Percentiles rank a stretch among this genome's conserved stretches.
These are phyloP conservation scores for Penicillium dipodomyicola DNA, from an alignment of 495 filamentous ascomycete species.

Conservation along the genomic window DNA sequence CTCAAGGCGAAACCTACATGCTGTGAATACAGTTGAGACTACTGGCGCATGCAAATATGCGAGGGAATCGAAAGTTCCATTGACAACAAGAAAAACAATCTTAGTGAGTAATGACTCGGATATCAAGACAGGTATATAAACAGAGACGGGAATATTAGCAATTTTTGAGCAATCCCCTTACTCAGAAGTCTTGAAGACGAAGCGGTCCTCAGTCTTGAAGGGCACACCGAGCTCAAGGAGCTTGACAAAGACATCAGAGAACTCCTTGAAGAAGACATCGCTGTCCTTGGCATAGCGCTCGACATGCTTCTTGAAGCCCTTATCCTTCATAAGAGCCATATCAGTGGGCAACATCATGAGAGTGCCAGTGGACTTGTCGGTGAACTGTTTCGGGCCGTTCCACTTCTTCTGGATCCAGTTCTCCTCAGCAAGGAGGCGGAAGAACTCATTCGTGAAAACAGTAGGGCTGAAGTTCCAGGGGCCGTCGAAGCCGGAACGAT, in stretches of 20 bases:
- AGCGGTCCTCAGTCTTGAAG: conserved; percentile 69
- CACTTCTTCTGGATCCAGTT: conserved; percentile 94
- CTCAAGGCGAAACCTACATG: neutral
- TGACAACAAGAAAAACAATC: conserved; percentile 15
- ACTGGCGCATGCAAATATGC: neutral
- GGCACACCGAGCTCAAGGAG: conserved; percentile 95
- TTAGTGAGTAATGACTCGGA: conserved; percentile 28
- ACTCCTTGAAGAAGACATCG: conserved; percentile 90
- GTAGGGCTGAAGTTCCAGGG: conserved; percentile 98
- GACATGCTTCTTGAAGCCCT: conserved; percentile 78
- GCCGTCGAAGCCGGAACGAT: conserved; percentile 84
- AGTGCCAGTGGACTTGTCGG: conserved; percentile 78
- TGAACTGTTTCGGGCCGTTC: conserved; percentile 82
- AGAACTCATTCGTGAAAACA: conserved; percentile 92
- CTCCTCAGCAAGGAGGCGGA: conserved; percentile 79
- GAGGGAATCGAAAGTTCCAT: conserved; percentile 10
- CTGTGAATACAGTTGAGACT: neutral
- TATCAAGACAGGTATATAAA: conserved; percentile 32
- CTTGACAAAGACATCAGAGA: conserved; percentile 71
- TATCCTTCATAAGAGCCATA: conserved; percentile 83
- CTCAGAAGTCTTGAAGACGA: conserved; percentile 70
- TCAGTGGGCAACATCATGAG: conserved; percentile 99
- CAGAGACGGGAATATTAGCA: conserved; percentile 11
- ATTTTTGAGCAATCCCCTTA: conserved; percentile 22
- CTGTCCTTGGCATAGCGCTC: conserved; percentile 92